Evolutionary conservation across 2,329 filamentous ascomycete genomes (phyloP), one percentile per base, ranked within the genome.

Genomic region (Zalaria sp.): DNA sequence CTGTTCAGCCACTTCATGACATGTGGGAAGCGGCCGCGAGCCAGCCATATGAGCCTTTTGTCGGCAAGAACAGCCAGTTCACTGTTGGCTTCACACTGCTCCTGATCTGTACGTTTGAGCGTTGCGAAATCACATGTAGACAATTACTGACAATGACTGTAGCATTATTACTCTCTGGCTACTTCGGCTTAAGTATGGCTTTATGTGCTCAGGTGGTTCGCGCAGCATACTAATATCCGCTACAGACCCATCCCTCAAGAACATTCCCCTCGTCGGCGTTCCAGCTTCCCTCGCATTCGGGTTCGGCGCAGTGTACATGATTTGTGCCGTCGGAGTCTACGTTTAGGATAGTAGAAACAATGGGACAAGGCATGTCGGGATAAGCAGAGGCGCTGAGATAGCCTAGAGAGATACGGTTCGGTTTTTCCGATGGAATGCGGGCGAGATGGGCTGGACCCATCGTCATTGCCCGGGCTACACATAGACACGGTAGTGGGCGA

Each of bases 301-400:
- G 89, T 83, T 94, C 63, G 91, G 91, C 53, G 81, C 89, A 39
- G 87, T 98, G 37, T 95, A 91, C 67, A 94, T 95, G 82, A 96
- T 98, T 67, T 98, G 91, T 66, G 91, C 88, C 46, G 91, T 91
- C 60, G 91, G 91, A 61, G 91, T 98, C 59, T 96, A 98, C 79
- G 86, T 98, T 63, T 98, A 32, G 29, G n/a, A 32, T 18, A 18
- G 18, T 18, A 18, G 18, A 18, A 18, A 18, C 18, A 18, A 18
- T 18, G 18, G 18, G 18, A 18, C 18, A 18, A 18, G 18, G 18
- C 18, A 18, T 18, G 18, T 18, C 18, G 18, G 2, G 18, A 18
- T 18, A 18, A 18, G 18, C 18, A 18, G 18, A 18, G 18, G 18
- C 18, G 18, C 18, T 18, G 18, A 18, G 18, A 18, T 18, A 18